Base-by-base conservation (phyloP, 179 eudicot species). In the Gypsophila paniculata region DNA sequence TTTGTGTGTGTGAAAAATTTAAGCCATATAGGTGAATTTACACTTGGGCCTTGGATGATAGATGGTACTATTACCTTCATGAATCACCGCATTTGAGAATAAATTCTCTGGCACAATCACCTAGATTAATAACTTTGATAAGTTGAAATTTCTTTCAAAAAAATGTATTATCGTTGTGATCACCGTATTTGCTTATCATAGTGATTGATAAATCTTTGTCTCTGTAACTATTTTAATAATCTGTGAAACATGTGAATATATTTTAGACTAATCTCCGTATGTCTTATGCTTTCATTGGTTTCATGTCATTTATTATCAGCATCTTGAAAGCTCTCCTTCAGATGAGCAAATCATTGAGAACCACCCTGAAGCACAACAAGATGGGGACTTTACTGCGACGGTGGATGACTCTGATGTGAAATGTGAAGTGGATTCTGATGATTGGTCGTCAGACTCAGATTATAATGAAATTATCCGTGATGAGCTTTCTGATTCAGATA, bases 401-500 rank as follows among this genome's bases (percentile, higher is more conserved):
- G 70, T 48, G 23, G 61, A 70, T 48, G 78, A 73, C 57, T 59
- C 76, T 76, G 73, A 79, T 61, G 75, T 58, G 61, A 78, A 83
- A 53, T 19, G 26, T 17, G 83, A 77, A n/a, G 54, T 75, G 6
- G 76, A 82, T 85, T 81, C 87, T 68, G 90, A 85, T 80, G 70
- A 55, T 38, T 74, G 77, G 82, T 86, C 93, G 77, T 89, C 96
- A 2, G 97, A 83, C 52, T 84, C 86, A 68, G 80, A 29, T 29
- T 29, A 29, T 29, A 29, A 86, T 11, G 91, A 89, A 76, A 84
- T 66, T 64, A 34, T 79, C 72, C 74, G 58, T 6, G 81, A 85
- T 65, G 88, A 82, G 57, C 72, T 85, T 42, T 91, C 93, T 10
- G 96, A 88, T 72, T 77, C 84, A 55, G 96, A 86, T 66, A 75